Evolutionary conservation across 805 yeast genomes (phyloP), one percentile per base, ranked within the genome.

Genomic region (Schwanniomyces sp.): DNA sequence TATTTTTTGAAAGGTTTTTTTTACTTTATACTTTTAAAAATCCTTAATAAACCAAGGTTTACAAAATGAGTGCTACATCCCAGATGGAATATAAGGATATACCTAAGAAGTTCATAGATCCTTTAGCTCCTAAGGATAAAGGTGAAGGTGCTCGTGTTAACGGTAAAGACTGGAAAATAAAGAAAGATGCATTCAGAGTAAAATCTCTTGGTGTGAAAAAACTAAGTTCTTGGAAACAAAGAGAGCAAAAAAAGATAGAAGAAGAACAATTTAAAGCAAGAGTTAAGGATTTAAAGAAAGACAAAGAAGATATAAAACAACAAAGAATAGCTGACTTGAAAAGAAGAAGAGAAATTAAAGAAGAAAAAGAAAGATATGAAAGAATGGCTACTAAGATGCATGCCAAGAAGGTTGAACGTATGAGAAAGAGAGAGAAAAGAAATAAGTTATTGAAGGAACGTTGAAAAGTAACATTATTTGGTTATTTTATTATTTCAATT

Each of bases 371-470:
- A 64, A 81, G 99, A 58, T 88, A 84, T 62, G 96, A 87, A 60
- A 76, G 75, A 61, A 64, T 92, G 63, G 94, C 96, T 10, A 78
- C 81, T 47, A 89, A 86, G 69, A 88, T 92, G 96, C 92, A 90
- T 63, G 86, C 86, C 38, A 91, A 91, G 84, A 87, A 83, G 74
- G 88, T 91, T 36, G 98, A 91, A 54, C 81, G 99, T 69, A 65
- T 92, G 71, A 85, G 87, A 72, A 85, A 86, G 74, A 84, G 86
- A 63, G 99, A 92, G 64, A 92, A 92, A 86, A 85, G 98, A 72
- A 92, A 91, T 74, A 92, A 92, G 72, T 74, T 91, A 60, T 82
- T 91, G 64, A 90, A 85, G 65, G 98, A 91, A 63, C 96, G 97
- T 67, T 87, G 64, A 43, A n/a, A 8, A 18, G 26, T 32, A 2